Evolutionary conservation across 2,329 filamentous ascomycete species (phyloP).

Genomic region (Fusarium guadeloupense): DNA sequence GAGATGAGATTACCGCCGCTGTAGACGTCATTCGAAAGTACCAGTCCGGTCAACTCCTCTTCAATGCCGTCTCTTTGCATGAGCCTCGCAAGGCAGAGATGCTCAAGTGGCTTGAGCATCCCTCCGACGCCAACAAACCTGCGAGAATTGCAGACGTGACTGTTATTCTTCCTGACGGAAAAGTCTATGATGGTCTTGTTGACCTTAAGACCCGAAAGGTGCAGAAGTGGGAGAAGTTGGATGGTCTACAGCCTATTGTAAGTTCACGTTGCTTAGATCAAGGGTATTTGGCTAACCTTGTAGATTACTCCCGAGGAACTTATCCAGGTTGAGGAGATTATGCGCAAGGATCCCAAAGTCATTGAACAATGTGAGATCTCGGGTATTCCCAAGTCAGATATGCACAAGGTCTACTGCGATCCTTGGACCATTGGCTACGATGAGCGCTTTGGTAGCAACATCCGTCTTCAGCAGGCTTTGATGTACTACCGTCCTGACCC

Average conservation of each 20-base stretch:
- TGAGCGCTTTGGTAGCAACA: slow-evolving; percentile 81
- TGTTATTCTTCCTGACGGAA: slow-evolving; percentile 79
- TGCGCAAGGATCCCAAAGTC: slow-evolving; percentile 81
- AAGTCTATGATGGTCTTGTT: slow-evolving; percentile 84
- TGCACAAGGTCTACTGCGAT: slow-evolving; percentile 97
- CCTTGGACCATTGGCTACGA: slow-evolving; percentile 97
- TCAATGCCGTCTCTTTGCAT: slow-evolving; percentile 85
- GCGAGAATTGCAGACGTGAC: slow-evolving; percentile 82
- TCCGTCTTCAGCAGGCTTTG: slow-evolving; percentile 87
- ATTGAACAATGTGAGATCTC: slow-evolving; percentile 89
- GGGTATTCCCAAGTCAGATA: slow-evolving; percentile 82
- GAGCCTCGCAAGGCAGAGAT: slow-evolving; percentile 89
- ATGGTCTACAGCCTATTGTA: slow-evolving; percentile 83
- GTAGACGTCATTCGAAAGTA: slow-evolving; percentile 73
- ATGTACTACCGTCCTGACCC: slow-evolving; percentile 93
- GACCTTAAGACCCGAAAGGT: slow-evolving; percentile 75
- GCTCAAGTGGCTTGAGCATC: slow-evolving; percentile 78
- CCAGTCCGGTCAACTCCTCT: slow-evolving; percentile 73
- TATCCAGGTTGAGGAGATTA: slow-evolving; percentile 78
- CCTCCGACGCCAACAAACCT: slow-evolving; percentile 69
- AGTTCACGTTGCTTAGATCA: slow-evolving; percentile 35
- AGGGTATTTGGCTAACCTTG: slow-evolving; percentile 6
- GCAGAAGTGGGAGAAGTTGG: slow-evolving; percentile 76
- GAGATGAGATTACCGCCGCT: slow-evolving; percentile 77
- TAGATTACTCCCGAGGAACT: slow-evolving; percentile 93